Evolutionary conservation across 495 filamentous ascomycete species (phyloP), one percentile per base, ranked within the genome.

Genomic region (Aspergillus nidulans): DNA sequence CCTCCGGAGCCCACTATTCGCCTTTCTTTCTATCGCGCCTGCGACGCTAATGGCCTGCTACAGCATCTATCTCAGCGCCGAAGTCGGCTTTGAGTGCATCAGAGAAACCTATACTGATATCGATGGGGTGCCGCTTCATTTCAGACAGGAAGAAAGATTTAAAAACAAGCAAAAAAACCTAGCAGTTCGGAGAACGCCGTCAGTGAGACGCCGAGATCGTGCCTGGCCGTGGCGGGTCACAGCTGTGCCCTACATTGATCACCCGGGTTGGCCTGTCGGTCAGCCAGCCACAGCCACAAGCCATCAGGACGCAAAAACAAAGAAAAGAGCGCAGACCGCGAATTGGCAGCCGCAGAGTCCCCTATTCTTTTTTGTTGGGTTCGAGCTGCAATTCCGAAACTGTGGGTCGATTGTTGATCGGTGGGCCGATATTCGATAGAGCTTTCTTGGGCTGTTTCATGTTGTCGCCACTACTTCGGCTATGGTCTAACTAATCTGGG

Each of bases 371-470:
- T 49, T 28, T 39, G 19, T 39, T 49, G 47, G 15, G 28, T 21
- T 36, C 12, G 21, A 44, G 4, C 36, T 34, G 25, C 9, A 45
- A 41, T 55, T 49, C 32, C 52, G 44, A 41, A 6, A 32, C 16
- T 16, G 44, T 55, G 52, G 52, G 40, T 44, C 39, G 52, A 4
- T 39, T 21, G 52, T 41, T 55, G 52, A 55, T 55, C 52, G 49
- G 52, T 49, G 53, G 53, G 53, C 44, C 38, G 34, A 30, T 46
- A 16, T 20, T 49, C 38, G 34, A 30, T 46, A 16, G 26, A 23
- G 49, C 49, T 42, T 52, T 20, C 13, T 24, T n/a, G 15, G n/a
- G 1, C 23, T 46, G 38, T 53, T 53, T 32, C 51, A 53, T 7
- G 24, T 34, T 39, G 38, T 38, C 23, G 28, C 47, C 47, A 47